Base-by-base conservation (phyloP, 164 flowering plant species). In the Protea cynaroides region DNA sequence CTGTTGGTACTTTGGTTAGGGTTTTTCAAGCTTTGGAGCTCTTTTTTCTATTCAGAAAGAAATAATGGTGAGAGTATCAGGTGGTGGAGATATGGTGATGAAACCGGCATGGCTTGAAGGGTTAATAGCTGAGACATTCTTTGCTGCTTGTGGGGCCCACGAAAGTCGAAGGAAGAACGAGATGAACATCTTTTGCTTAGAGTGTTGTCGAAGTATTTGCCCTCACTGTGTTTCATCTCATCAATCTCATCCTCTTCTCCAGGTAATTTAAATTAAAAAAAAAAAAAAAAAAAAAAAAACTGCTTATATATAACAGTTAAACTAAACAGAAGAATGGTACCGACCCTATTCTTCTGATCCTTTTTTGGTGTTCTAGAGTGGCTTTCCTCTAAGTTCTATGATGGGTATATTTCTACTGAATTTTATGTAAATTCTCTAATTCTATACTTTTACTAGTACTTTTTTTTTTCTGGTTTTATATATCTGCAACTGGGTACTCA, bases 171-270 rank as follows among this genome's bases (percentile, higher is more conserved):
- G 72, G 75, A 84, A 80, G 74, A 74, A 78, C 49, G 87, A 80
- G 72, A 79, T 76, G 78, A 84, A 84, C 74, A 63, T 76, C 9
- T 84, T 71, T 55, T 84, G 87, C 66, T 71, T 84, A 77, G 70
- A 75, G 36, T 84, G 87, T 65, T 80, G 81, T 69, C 34, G 51
- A 19, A 81, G 81, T 56, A 67, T 84, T 52, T 84, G 87, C 71
- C 64, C 84, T n/a, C 82, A 76, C 62, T 84, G 87, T 69, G 56
- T 74, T 43, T 71, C 78, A 59, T 60, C 70, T 40, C 87, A 84
- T 71, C 71, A 63, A 23, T 63, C 66, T 65, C 88, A 84, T 60
- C 71, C 69, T 11, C 80, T 78, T 50, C 25, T 81, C 4, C 84
- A 80, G 81, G 84, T 80, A 52, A 37, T 4, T 29, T 29, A 29